Conservation (phyloP, 345 rosid genomes). For the Moricandia moricandioides region DNA sequence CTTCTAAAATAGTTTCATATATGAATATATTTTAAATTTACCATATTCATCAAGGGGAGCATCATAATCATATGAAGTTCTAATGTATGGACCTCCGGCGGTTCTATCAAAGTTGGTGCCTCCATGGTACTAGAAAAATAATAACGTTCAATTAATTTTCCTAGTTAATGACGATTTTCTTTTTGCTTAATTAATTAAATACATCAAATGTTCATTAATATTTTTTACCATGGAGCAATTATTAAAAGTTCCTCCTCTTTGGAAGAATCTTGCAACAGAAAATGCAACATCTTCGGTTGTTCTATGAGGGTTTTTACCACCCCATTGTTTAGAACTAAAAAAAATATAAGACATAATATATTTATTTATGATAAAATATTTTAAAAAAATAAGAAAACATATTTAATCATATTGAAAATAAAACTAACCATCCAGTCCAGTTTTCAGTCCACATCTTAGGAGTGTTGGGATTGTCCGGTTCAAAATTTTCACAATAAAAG, state of each 20-base stretch:
- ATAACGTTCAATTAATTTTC: not conserved
- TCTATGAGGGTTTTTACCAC: slow-evolving; percentile 46
- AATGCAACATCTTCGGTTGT: slow-evolving; percentile 59
- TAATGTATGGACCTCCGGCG: slow-evolving; percentile 62
- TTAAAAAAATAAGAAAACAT: no score
- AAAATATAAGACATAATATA: not conserved
- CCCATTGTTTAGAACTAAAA: slow-evolving; percentile 54
- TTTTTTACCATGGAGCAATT: slow-evolving; percentile 57
- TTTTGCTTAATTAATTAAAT: not conserved
- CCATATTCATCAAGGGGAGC: slow-evolving; percentile 63
- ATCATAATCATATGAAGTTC: slow-evolving; percentile 57
- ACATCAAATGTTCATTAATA: not conserved
- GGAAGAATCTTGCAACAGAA: slow-evolving; percentile 55
- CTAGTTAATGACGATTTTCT: not conserved
- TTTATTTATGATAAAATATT: not conserved
- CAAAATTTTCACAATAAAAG: slow-evolving; percentile 25
- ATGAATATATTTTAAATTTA: not conserved
- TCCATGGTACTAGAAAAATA: slow-evolving; percentile 51
- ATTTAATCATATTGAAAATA: not conserved
- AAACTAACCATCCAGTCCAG: slow-evolving; percentile 60
- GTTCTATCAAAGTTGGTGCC: slow-evolving; percentile 66
- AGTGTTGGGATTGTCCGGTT: slow-evolving; percentile 37
- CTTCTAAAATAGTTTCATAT: not conserved
- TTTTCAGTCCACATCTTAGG: slow-evolving; percentile 71
- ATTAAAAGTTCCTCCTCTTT: slow-evolving; percentile 50